Percentiles rank a stretch among this genome's conserved stretches.
phyloP scores from a whole-genome alignment of 1,284 basidiomycete species.

The Cryptococcus sp. region DNA sequence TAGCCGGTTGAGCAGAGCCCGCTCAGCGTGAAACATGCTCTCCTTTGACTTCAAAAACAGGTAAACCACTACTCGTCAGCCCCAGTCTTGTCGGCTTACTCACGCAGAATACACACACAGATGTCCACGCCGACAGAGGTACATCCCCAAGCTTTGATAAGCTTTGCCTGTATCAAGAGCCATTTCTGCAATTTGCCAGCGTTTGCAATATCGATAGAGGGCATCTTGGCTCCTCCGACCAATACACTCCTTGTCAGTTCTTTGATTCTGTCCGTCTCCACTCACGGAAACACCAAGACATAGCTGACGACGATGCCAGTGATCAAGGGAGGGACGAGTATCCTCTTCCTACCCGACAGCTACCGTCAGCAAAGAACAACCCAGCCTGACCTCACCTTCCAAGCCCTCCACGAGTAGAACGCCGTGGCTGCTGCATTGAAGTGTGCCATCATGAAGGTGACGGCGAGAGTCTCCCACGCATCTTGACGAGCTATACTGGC shows the following conservation, averaged over 20 bases:
- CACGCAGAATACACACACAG: constrained; percentile 1
- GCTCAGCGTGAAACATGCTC: constrained; percentile 9
- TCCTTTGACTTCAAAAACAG: constrained; percentile 7
- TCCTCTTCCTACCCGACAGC: constrained; percentile 1
- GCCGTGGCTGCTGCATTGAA: constrained; percentile 1
- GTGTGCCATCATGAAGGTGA: neutral
- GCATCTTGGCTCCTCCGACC: constrained; percentile 1
- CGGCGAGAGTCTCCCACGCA: neutral
- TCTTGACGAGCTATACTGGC: neutral
- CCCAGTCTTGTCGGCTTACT: neutral
- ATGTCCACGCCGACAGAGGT: constrained; percentile 1
- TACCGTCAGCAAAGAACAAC: neutral
- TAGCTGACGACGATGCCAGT: neutral
- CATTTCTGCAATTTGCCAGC: neutral
- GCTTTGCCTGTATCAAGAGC: neutral
- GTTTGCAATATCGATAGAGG: neutral
- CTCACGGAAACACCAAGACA: neutral
- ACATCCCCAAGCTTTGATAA: constrained; percentile 3
- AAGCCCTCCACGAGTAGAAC: constrained; percentile 1
- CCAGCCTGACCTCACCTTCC: neutral
- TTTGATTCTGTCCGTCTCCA: neutral
- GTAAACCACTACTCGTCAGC: constrained; percentile 3
- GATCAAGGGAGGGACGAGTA: neutral
- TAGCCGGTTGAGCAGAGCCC: constrained; percentile 6
- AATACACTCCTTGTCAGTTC: neutral